Conservation (phyloP, 1,139 yeast species). For the Scheffersomyces illinoinensis region DNA sequence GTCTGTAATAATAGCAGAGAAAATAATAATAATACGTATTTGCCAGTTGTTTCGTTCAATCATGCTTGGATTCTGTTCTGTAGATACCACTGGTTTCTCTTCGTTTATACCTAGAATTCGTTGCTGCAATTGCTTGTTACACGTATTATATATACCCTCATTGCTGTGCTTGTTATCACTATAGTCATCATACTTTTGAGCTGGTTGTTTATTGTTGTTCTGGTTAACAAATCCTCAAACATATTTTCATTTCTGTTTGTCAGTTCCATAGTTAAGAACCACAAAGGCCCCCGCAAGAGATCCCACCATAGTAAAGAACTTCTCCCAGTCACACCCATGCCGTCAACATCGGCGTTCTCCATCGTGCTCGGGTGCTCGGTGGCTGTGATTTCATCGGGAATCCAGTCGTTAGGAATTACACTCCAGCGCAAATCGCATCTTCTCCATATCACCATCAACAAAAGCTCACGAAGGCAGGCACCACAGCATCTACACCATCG, state of each 20-base stretch:
- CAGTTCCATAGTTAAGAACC: neutral
- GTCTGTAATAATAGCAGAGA: neutral
- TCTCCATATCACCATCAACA: constrained; percentile 23
- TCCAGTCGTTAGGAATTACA: constrained; percentile 82
- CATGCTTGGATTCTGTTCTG: neutral
- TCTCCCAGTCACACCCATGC: neutral
- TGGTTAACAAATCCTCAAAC: neutral
- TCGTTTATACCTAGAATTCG: neutral
- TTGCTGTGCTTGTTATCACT: neutral
- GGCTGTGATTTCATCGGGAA: constrained; percentile 76
- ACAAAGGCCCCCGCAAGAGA: too few relatives aligned
- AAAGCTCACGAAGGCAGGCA: constrained; percentile 14
- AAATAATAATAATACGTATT: neutral
- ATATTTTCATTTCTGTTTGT: neutral
- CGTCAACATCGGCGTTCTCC: constrained; percentile 9
- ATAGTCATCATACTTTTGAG: neutral
- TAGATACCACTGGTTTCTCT: neutral
- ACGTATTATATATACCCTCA: neutral
- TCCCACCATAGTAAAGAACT: neutral
- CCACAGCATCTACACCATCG: constrained; percentile 22
- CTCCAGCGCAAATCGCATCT: constrained; percentile 81
- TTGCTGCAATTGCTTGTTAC: neutral
- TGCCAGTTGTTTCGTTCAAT: neutral
- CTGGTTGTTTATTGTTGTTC: neutral
- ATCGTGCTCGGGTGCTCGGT: constrained; percentile 65